A percentile compares a stretch with the other conserved stretches of the same genome.
Evolutionary conservation across 306 rosid genomes (phyloP).

Genomic region (Sechiopsis laciniata): DNA sequence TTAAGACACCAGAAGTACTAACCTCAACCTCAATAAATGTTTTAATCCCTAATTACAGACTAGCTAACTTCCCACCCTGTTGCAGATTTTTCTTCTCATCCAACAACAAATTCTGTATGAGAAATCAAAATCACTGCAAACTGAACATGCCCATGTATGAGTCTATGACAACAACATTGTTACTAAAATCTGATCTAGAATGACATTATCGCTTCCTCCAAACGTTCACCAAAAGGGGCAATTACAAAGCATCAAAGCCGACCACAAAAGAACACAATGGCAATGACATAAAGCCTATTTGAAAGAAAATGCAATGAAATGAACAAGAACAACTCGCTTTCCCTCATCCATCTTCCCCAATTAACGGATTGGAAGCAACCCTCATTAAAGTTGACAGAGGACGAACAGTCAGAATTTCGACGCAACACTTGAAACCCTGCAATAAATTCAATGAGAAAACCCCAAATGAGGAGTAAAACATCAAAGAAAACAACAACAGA

Average conservation of each 20-base stretch:
- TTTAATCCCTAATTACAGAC: neutral
- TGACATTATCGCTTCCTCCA: neutral
- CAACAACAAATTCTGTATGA: neutral
- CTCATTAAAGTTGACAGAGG: neutral
- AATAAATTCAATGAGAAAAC: neutral
- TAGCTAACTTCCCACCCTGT: conserved; percentile 4
- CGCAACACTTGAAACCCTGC: conserved; percentile 20
- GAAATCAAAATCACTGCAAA: neutral
- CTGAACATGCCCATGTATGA: conserved; percentile 7
- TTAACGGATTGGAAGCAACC: neutral
- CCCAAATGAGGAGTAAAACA: conserved; percentile 5
- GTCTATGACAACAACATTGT: neutral
- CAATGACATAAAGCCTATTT: neutral
- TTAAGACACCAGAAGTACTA: conserved; percentile 5
- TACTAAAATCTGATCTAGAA: neutral
- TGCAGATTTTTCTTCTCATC: conserved; percentile 10
- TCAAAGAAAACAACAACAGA: neutral
- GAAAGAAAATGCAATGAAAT: conserved; percentile 14
- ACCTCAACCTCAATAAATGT: no score
- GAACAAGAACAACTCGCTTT: neutral
- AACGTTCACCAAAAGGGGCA: neutral
- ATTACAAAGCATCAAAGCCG: neutral
- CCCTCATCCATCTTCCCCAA: conserved; percentile 14
- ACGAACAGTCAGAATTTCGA: conserved; percentile 6
- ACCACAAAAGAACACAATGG: neutral